Conservation (phyloP, 1,284 basidiomycete genomes). For the Mycocalia duriaeana region DNA sequence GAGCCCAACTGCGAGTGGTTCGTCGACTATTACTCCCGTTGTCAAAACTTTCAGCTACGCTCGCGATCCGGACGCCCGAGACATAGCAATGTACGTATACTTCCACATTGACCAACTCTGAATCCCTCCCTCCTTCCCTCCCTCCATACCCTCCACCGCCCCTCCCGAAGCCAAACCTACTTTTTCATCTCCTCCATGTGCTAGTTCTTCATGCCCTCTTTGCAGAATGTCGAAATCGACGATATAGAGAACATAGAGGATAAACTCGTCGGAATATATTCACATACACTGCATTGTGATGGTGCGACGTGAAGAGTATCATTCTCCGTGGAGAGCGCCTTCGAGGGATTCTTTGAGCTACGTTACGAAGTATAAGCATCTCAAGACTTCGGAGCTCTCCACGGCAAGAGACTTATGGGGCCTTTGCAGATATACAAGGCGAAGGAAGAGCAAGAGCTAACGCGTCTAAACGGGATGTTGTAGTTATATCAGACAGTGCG, state of each 20-base stretch:
- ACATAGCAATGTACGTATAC: constrained; percentile 29
- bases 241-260: constrained; percentile 24
- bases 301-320: constrained; percentile 20
- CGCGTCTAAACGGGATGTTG: too few species aligned
- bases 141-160: constrained; percentile 22
- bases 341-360: constrained; percentile 20
- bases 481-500: too few species aligned
- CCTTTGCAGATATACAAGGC: too few species aligned
- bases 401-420: too few species aligned
- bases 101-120: constrained; percentile 24
- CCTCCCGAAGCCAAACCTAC: constrained; percentile 21
- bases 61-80: constrained; percentile 21
- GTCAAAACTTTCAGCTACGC: constrained; percentile 23
- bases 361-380: constrained; percentile 14
- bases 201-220: constrained; percentile 22
- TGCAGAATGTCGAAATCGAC: constrained; percentile 20
- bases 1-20: constrained; percentile 22
- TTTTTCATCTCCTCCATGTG: constrained; percentile 26
- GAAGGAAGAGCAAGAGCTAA: too few species aligned
- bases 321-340: constrained; percentile 16
- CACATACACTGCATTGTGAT: constrained; percentile 21
- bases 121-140: constrained; percentile 19
- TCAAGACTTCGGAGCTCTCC: constrained; percentile 17
- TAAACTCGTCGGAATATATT: constrained; percentile 24
- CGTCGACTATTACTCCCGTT: constrained; percentile 24